phyloP scores from a whole-genome alignment of 1,284 basidiomycete species.

The Serendipita sp. region DNA sequence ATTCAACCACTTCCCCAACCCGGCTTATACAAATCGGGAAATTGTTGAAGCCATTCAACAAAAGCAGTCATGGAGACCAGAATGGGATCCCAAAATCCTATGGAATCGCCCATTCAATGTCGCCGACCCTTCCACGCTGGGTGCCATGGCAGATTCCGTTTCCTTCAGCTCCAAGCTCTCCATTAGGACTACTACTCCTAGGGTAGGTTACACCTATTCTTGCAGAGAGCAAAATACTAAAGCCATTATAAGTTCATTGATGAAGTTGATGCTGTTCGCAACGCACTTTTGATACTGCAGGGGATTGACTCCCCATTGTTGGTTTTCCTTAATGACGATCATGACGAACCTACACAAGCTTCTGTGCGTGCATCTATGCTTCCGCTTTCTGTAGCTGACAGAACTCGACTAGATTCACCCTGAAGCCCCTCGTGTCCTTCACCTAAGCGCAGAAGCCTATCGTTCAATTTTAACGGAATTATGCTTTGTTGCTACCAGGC shows the following conservation, averaged over 20 bases:
- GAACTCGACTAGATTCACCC: conserved; percentile 28
- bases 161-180: background rate
- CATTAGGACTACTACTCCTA: background rate
- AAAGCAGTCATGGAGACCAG: background rate
- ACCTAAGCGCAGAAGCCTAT: conserved; percentile 49
- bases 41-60: background rate
- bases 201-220: no score
- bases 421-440: conserved; percentile 43
- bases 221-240: no score
- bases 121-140: background rate
- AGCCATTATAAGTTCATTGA: conserved; percentile 26
- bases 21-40: background rate
- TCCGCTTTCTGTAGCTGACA: background rate
- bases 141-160: background rate
- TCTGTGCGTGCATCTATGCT: background rate
- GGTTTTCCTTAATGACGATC: conserved; percentile 41
- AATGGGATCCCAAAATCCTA: background rate
- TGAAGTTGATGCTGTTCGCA: conserved; percentile 59
- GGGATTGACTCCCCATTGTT: conserved; percentile 29
- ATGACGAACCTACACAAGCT: conserved; percentile 16
- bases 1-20: background rate
- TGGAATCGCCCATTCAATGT: conserved; percentile 5
- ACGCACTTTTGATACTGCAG: conserved; percentile 58
- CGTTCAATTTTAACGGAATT: conserved; percentile 46
- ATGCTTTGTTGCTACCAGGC: conserved; percentile 37